Percentiles rank a stretch among this genome's conserved stretches.
phyloP scores from a whole-genome alignment of 163 green algal genomes.

The Scenedesmus sp. region DNA sequence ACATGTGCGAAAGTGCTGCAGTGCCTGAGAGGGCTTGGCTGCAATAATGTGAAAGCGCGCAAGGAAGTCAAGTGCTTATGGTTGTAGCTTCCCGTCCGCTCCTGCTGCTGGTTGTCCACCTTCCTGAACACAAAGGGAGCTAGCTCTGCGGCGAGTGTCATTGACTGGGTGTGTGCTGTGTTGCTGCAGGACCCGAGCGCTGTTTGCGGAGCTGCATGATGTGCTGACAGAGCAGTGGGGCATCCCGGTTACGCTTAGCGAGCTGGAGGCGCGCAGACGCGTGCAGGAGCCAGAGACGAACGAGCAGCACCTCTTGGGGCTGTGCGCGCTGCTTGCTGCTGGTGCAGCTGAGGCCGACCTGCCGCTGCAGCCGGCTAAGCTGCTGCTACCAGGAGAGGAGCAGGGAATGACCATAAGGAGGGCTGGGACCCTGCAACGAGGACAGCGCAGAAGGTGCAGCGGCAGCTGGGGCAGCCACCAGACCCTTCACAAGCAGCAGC shows the following conservation, averaged over 20 bases:
- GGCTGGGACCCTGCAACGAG: not conserved
- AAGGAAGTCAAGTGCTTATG: too few species aligned
- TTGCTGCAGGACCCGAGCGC: not conserved
- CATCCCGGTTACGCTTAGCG: not conserved
- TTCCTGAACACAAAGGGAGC: too few species aligned
- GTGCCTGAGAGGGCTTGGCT: too few species aligned
- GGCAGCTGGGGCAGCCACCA: not conserved
- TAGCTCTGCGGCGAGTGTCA: too few species aligned
- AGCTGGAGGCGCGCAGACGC: not conserved
- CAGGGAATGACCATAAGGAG: not conserved
- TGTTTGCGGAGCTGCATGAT: not conserved
- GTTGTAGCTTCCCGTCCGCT: too few species aligned
- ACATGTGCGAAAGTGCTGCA: too few species aligned
- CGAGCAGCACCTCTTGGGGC: not conserved
- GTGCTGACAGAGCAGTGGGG: not conserved
- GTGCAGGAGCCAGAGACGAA: not conserved
- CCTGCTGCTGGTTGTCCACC: too few species aligned
- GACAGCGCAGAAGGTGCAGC: not conserved
- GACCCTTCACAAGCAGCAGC: not conserved
- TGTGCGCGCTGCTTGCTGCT: not conserved
- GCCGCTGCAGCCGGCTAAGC: not conserved
- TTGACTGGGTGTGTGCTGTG: not conserved
- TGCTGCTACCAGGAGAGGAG: not conserved
- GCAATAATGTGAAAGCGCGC: too few species aligned
- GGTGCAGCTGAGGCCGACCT: not conserved